These are phyloP conservation scores for Phytophthora melonis DNA, from an alignment of 352 stramenopile genomes.

Conservation along the genomic window DNA sequence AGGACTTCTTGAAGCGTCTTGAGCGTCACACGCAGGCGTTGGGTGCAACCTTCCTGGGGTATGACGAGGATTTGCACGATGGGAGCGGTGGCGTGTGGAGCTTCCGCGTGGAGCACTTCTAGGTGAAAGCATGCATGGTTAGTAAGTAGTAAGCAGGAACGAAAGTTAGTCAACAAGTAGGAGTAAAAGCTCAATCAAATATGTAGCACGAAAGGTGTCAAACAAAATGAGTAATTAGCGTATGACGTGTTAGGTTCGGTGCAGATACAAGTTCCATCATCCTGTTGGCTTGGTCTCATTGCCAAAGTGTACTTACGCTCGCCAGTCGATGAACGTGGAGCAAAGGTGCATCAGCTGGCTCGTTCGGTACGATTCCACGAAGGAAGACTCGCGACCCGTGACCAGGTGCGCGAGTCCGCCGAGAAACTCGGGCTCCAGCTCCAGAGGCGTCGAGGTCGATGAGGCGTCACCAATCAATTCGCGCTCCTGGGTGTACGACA, in stretches of 20 bases:
- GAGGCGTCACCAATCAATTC: constrained; percentile 37
- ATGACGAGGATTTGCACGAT: constrained; percentile 20
- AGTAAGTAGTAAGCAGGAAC: constrained; percentile 15
- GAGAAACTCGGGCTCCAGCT: constrained; percentile 64
- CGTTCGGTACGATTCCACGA: constrained; percentile 67
- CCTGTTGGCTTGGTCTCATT: not conserved
- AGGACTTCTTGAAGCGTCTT: constrained; percentile 51
- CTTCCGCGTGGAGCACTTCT: constrained; percentile 63
- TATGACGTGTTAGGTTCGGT: constrained; percentile 23
- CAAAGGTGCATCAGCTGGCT: constrained; percentile 65
- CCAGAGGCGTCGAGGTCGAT: constrained; percentile 39
- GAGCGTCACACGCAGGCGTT: constrained; percentile 45
- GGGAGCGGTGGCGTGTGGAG: constrained; percentile 47
- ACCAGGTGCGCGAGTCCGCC: constrained; percentile 47
- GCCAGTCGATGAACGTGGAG: constrained; percentile 72
- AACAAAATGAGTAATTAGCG: constrained; percentile 23
- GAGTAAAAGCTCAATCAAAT: not conserved
- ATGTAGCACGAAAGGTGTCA: constrained; percentile 1
- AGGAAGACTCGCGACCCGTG: constrained; percentile 54
- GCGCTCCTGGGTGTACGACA: constrained; percentile 61
- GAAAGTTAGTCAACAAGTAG: constrained; percentile 2
- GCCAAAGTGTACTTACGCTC: constrained; percentile 35
- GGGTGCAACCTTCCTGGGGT: constrained; percentile 51
- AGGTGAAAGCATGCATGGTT: constrained; percentile 16
- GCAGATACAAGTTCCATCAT: constrained; percentile 14